These are phyloP conservation scores for Trypanosoma lewisi DNA, from an alignment of 208 protist genomes.

Conservation along the genomic window DNA sequence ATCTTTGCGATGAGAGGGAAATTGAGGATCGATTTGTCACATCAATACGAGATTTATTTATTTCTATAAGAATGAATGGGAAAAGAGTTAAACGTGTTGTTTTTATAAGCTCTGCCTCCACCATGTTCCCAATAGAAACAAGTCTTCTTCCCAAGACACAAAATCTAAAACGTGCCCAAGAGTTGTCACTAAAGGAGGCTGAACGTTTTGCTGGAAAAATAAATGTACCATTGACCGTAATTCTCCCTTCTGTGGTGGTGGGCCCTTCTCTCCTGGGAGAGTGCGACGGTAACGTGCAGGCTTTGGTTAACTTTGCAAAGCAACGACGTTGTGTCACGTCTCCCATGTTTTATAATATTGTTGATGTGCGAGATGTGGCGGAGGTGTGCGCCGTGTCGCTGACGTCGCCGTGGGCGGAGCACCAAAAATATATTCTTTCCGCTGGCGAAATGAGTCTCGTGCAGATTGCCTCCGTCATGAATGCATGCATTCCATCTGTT, in stretches of 20 bases:
- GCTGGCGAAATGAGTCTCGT: conserved; percentile 18
- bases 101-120: conserved; percentile 11
- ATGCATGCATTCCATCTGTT: not conserved
- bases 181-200: conserved; percentile 12
- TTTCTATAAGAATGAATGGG: conserved; percentile 20
- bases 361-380: conserved; percentile 23
- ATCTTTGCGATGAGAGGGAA: not conserved
- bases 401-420: not conserved
- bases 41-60: conserved; percentile 23
- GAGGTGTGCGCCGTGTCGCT: conserved; percentile 11
- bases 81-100: conserved; percentile 21
- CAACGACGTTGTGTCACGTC: conserved; percentile 4
- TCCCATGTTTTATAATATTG: conserved; percentile 21
- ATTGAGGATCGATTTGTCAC: conserved; percentile 10
- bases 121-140: conserved; percentile 23
- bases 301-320: conserved; percentile 1
- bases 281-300: conserved; percentile 15
- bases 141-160: not conserved
- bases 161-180: conserved; percentile 2
- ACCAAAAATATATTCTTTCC: conserved; percentile 24
- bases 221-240: conserved; percentile 12
- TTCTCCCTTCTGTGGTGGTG: conserved; percentile 20
- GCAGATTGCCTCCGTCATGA: conserved; percentile 2
- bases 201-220: conserved; percentile 5
- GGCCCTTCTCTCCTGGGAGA: conserved; percentile 18